phyloP scores from a whole-genome alignment of 495 filamentous ascomycete genomes.

The Penicillium waksmanii region DNA sequence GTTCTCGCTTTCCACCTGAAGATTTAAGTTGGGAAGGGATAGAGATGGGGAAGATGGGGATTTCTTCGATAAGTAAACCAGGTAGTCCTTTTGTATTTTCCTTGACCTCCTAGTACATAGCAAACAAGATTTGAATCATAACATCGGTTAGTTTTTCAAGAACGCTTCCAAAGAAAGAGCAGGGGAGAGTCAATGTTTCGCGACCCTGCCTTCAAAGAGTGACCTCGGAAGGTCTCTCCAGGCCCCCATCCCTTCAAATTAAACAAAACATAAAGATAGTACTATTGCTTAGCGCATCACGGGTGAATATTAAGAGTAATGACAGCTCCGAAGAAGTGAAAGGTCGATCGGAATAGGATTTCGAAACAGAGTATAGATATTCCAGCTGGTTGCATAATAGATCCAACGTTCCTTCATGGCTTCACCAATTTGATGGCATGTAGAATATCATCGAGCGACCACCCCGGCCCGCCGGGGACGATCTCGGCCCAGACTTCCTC shows the following conservation, averaged over 20 bases:
- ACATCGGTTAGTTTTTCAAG: background rate
- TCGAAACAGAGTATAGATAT: background rate
- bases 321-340: background rate
- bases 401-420: constrained; percentile 13
- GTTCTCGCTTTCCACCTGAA: constrained; percentile 72
- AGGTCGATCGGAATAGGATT: background rate
- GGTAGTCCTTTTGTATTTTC: background rate
- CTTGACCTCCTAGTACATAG: background rate
- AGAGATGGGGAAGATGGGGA: background rate
- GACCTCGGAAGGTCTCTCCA: background rate
- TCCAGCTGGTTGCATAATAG: background rate
- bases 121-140: background rate
- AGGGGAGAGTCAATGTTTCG: background rate
- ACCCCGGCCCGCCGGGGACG: constrained; percentile 64
- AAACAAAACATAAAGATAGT: background rate
- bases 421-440: constrained; percentile 56
- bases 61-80: background rate
- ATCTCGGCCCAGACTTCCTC: constrained; percentile 71
- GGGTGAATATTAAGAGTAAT: background rate
- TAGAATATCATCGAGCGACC: constrained; percentile 70
- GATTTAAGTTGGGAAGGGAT: constrained; percentile 30
- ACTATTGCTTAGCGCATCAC: background rate
- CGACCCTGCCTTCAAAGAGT: background rate
- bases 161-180: background rate
- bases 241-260: background rate